Conservation (phyloP, 2,329 filamentous ascomycete genomes). For the Penicillium sp. region DNA sequence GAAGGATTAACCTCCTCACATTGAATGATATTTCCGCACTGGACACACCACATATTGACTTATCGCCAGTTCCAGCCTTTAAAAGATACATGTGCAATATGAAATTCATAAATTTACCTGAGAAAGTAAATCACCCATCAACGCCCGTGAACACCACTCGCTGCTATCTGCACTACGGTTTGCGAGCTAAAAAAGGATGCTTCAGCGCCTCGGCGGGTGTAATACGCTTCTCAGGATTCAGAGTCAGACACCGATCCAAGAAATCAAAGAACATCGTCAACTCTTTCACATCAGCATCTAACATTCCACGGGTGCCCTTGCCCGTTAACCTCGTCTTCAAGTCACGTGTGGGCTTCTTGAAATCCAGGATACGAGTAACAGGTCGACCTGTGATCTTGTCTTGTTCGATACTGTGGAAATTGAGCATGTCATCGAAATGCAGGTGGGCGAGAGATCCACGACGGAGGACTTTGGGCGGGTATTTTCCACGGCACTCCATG, state of each 20-base stretch:
- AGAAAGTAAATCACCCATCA: neutral
- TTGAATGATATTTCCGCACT: too few species aligned
- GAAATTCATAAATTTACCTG: neutral
- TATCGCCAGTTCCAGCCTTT: neutral
- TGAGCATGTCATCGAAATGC: slow-evolving; percentile 82
- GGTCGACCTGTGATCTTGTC: slow-evolving; percentile 86
- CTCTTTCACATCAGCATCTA: slow-evolving; percentile 71
- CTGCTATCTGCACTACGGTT: slow-evolving; percentile 3
- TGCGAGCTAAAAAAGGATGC: slow-evolving; percentile 76
- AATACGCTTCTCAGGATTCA: slow-evolving; percentile 91
- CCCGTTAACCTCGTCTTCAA: slow-evolving; percentile 74
- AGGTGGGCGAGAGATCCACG: slow-evolving; percentile 71
- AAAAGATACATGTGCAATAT: neutral
- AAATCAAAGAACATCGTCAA: slow-evolving; percentile 82
- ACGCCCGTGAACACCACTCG: neutral
- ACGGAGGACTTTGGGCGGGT: slow-evolving; percentile 84
- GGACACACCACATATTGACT: too few species aligned
- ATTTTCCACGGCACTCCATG: slow-evolving; percentile 92
- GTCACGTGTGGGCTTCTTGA: slow-evolving; percentile 73
- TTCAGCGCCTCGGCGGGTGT: slow-evolving; percentile 81
- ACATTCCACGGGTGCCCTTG: slow-evolving; percentile 71
- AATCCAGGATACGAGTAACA: slow-evolving; percentile 47
- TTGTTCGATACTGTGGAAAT: slow-evolving; percentile 80
- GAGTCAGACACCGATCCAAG: slow-evolving; percentile 78
- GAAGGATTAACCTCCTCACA: too few species aligned